Conservation (phyloP, 768 basidiomycete species). For the Lactifluus hygrophoroides region DNA sequence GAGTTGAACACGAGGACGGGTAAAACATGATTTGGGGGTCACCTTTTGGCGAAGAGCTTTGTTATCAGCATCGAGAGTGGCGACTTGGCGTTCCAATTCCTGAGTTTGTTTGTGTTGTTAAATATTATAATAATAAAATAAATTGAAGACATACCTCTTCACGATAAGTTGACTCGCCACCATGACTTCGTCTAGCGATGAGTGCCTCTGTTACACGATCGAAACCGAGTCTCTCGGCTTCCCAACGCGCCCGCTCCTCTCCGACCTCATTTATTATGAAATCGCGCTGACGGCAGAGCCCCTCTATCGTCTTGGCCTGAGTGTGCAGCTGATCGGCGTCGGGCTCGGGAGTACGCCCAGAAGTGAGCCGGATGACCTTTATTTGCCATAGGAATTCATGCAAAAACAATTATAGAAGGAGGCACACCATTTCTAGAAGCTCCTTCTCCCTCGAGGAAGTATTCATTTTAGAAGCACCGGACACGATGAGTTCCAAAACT, state of each 20-base stretch:
- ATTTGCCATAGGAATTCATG: not conserved
- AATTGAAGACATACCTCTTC: slow-evolving; percentile 35
- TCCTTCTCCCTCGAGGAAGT: slow-evolving; percentile 39
- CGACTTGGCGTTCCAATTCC: slow-evolving; percentile 48
- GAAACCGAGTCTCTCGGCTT: slow-evolving; percentile 57
- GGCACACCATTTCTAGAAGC: slow-evolving; percentile 46
- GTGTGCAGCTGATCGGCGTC: slow-evolving; percentile 38
- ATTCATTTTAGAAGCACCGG: slow-evolving; percentile 23
- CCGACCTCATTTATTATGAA: slow-evolving; percentile 42
- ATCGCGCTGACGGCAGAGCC: slow-evolving; percentile 49
- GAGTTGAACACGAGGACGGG: not conserved
- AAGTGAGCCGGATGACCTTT: slow-evolving; percentile 44
- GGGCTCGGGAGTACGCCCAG: slow-evolving; percentile 27
- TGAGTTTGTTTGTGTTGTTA: slow-evolving; percentile 26
- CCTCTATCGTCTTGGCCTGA: slow-evolving; percentile 56
- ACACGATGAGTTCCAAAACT: slow-evolving; percentile 36
- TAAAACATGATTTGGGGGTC: not conserved
- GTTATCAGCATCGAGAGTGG: slow-evolving; percentile 51
- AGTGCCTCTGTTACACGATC: slow-evolving; percentile 60
- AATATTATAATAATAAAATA: not conserved
- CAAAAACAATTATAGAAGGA: not conserved
- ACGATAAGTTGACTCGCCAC: slow-evolving; percentile 28
- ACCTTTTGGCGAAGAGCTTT: slow-evolving; percentile 54
- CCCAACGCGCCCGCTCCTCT: slow-evolving; percentile 54
- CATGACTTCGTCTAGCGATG: slow-evolving; percentile 39